Percentiles rank a stretch among this genome's conserved stretches.
Evolutionary conservation across 495 filamentous ascomycete species (phyloP).

Genomic region (Aspergillus biplanus): DNA sequence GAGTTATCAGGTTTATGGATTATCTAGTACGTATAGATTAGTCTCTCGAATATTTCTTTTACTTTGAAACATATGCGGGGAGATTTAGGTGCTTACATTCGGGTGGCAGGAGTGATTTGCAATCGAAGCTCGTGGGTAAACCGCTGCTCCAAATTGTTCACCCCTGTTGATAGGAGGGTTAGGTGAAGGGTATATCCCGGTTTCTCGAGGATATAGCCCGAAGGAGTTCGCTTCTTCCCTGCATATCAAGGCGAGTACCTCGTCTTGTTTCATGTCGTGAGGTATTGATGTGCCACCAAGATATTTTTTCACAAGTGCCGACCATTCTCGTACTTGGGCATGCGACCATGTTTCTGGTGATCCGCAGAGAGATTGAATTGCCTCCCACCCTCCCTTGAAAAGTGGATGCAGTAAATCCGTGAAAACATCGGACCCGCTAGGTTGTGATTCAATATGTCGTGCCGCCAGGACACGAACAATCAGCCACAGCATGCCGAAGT

Average conservation of each 20-base stretch:
- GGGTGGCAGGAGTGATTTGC: slow-evolving; percentile 45
- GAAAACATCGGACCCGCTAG: neutral
- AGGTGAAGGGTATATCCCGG: slow-evolving; percentile 30
- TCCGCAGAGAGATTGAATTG: slow-evolving; percentile 40
- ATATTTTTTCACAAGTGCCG: slow-evolving; percentile 42
- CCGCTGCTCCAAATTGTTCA: slow-evolving; percentile 44
- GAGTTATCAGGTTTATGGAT: slow-evolving; percentile 40
- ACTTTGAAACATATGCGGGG: neutral
- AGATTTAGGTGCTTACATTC: slow-evolving; percentile 35
- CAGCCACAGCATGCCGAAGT: slow-evolving; percentile 47
- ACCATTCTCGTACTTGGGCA: slow-evolving; percentile 38
- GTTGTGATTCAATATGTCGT: slow-evolving; percentile 24
- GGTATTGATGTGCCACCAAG: slow-evolving; percentile 27
- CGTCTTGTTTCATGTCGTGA: slow-evolving; percentile 29
- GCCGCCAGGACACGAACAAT: slow-evolving; percentile 44
- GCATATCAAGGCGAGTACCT: slow-evolving; percentile 39
- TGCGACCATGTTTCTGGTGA: slow-evolving; percentile 41
- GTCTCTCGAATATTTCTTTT: neutral
- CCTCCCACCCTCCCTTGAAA: slow-evolving; percentile 33
- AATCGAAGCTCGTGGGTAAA: slow-evolving; percentile 43
- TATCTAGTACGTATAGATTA: slow-evolving; percentile 27
- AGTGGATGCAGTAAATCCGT: neutral
- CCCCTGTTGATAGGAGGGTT: slow-evolving; percentile 28
- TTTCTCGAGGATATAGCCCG: slow-evolving; percentile 46
- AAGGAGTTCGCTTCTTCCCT: slow-evolving; percentile 48